phyloP scores from a whole-genome alignment of 441 rosid species.

The Aquilaria agallochum region DNA sequence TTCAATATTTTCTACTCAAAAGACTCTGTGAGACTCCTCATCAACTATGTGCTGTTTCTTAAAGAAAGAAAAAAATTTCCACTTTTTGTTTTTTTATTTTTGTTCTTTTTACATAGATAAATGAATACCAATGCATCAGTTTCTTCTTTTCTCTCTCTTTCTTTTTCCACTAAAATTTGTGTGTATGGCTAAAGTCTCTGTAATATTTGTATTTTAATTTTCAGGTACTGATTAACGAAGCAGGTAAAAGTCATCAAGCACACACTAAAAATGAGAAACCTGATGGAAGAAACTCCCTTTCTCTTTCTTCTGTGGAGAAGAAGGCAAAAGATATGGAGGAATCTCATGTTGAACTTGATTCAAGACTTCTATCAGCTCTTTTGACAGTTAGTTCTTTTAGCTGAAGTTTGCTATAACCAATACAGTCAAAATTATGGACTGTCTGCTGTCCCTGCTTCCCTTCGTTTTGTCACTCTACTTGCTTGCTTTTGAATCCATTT shows the following conservation, averaged over 20 bases:
- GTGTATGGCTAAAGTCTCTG: no score
- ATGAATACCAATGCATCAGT: no score
- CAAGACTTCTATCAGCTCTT: slow-evolving; percentile 87
- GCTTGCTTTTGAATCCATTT: not conserved
- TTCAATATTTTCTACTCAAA: no score
- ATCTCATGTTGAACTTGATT: slow-evolving; percentile 85
- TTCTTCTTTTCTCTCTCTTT: no score
- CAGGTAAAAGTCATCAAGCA: slow-evolving; percentile 31
- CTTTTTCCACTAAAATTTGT: no score
- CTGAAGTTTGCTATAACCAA: not conserved
- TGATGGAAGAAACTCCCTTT: slow-evolving; percentile 16
- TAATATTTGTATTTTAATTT: slow-evolving; percentile 15
- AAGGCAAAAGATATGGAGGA: slow-evolving; percentile 39
- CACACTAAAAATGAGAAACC: slow-evolving; percentile 26
- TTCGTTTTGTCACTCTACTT: not conserved
- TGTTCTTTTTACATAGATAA: no score
- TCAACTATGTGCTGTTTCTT: no score
- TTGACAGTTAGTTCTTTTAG: slow-evolving; percentile 54
- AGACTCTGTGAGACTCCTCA: no score
- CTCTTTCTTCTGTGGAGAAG: slow-evolving; percentile 28
- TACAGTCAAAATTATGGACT: no score
- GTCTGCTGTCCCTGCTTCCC: no score
- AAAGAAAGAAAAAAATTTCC: no score
- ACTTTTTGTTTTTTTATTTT: no score
- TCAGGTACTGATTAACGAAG: slow-evolving; percentile 75